phyloP scores from a whole-genome alignment of 257 asterid species.

The Solanum medicagineum region DNA sequence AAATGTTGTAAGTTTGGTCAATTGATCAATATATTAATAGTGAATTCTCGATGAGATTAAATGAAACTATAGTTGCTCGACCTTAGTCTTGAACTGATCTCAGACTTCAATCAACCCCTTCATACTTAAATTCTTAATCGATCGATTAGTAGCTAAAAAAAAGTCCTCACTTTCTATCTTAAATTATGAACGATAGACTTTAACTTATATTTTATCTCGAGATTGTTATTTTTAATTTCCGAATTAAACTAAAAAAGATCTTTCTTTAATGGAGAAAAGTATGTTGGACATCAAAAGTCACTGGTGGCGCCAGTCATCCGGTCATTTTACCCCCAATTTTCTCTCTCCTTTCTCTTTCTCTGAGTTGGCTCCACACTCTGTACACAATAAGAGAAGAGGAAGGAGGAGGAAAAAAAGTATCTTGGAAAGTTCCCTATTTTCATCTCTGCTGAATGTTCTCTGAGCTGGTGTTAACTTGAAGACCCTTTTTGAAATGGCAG shows the following conservation, averaged over 20 bases:
- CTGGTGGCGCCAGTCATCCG: constrained; percentile 8
- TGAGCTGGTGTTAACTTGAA: neutral
- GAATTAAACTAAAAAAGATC: neutral
- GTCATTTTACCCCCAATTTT: neutral
- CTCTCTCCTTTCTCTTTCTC: neutral
- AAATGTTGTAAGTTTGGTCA: neutral
- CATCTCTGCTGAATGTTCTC: neutral
- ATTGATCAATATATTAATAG: rapidly evolving
- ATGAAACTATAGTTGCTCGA: no score
- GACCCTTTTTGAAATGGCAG: constrained; percentile 21
- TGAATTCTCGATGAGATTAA: neutral
- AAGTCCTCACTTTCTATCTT: no score
- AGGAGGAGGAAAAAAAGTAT: neutral
- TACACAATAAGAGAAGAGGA: neutral
- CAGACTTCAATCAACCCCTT: no score
- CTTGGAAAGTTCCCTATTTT: neutral
- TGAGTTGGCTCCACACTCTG: neutral
- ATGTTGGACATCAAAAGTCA: neutral
- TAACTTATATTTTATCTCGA: neutral
- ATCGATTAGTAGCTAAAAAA: no score
- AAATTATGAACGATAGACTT: no score
- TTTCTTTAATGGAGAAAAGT: neutral
- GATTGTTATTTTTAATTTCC: neutral
- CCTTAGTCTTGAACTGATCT: no score
- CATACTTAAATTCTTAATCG: no score